phyloP scores from a whole-genome alignment of 768 basidiomycete species.

The Terana coerulea region DNA sequence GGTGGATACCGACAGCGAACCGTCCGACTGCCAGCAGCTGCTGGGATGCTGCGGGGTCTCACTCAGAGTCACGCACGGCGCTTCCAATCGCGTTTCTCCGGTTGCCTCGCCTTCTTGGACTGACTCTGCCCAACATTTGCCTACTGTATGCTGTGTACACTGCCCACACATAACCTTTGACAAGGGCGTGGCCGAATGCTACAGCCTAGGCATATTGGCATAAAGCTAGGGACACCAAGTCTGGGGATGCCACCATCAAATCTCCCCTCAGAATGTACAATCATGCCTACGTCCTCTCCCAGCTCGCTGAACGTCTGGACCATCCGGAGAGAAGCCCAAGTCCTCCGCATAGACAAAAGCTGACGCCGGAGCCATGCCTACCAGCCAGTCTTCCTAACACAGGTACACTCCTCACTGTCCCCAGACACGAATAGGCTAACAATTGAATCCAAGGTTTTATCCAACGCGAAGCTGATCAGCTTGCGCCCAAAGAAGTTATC shows the following conservation, averaged over 20 bases:
- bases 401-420: slow-evolving; percentile 36
- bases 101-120: no score
- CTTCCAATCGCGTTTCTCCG: no score
- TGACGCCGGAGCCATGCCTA: slow-evolving; percentile 53
- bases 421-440: neutral
- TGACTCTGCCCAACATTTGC: no score
- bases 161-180: no score
- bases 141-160: no score
- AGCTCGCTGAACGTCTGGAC: slow-evolving; percentile 26
- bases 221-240: no score
- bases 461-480: slow-evolving; percentile 61
- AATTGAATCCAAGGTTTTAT: slow-evolving; percentile 51
- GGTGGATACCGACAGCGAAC: no score
- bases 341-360: slow-evolving; percentile 34
- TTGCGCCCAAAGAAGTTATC: slow-evolving; percentile 55
- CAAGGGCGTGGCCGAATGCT: no score
- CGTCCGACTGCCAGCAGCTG: no score
- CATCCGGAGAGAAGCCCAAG: slow-evolving; percentile 14
- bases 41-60: no score
- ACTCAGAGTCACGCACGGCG: no score
- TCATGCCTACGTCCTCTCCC: slow-evolving; percentile 37
- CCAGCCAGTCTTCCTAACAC: slow-evolving; percentile 66
- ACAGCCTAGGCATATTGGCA: no score
- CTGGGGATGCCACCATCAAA: slow-evolving; percentile 3
- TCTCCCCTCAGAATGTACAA: slow-evolving; percentile 44